Evolutionary conservation across 2,329 filamentous ascomycete species (phyloP), one percentile per base, ranked within the genome.

Genomic region (Cucurbitaria berberidis): DNA sequence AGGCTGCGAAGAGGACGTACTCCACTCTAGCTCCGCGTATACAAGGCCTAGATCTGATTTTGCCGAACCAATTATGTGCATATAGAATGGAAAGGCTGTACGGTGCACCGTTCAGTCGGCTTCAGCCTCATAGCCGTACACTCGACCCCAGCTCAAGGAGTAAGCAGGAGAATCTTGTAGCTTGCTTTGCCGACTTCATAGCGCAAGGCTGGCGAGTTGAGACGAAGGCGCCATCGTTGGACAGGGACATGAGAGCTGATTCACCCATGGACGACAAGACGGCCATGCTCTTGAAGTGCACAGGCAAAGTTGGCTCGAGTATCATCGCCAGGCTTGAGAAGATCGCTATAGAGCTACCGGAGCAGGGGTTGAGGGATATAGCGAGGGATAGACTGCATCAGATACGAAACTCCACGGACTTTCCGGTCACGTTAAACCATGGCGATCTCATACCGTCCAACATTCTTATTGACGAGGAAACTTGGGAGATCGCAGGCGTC

Each of bases 401-500:
- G 0, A 8, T 72, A 1, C 46, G 86, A 76, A 48, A 88, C 80
- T 39, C 85, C 75, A 26, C 43, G 0, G 26, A 62, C 5, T 70
- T 85, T 3, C 83, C 84, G 0, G 82, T 84, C 73, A 79, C 81
- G 3, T 67, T 88, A 10, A 86, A 80, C 5, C 86, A 88, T 48
- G 86, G 86, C 0, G 86, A 89, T 60, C 70, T 88, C 5, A 72
- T 85, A 0, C 76, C 83, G 0, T 77, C 77, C 2, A 88, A 88
- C 53, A 78, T 88, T 38, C 77, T 87, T 63, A 76, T 86, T 0
- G 72, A 80, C 46, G 62, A 72, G 0, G 49, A 69, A 1, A 77
- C 76, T 0, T 82, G 81, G 47, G 48, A 60, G 2, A 64, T 88
- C 7, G 75, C 64, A 0, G 86, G 85, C 1, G 53, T 88, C 1